Percentiles rank a stretch among this genome's conserved stretches.
phyloP scores from a whole-genome alignment of 345 rosid genomes.

The Brassica incana region DNA sequence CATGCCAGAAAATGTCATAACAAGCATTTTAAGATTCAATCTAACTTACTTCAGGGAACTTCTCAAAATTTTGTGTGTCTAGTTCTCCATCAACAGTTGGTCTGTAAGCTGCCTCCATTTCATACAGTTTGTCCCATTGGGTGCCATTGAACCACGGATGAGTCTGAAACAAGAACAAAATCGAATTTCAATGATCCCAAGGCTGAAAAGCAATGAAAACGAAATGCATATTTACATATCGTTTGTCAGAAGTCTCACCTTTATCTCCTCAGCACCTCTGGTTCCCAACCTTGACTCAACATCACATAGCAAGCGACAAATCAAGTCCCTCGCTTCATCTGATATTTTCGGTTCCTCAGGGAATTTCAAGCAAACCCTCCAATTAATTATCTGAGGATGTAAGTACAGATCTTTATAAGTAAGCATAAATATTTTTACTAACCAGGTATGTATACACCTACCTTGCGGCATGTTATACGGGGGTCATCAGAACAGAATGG shows the following conservation, averaged over 20 bases:
- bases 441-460: conserved; percentile 34
- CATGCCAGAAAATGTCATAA: background rate
- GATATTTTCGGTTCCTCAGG: conserved; percentile 93
- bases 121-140: conserved; percentile 86
- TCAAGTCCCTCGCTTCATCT: conserved; percentile 78
- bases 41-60: conserved; percentile 88
- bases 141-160: conserved; percentile 81
- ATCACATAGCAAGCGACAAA: conserved; percentile 86
- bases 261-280: conserved; percentile 83
- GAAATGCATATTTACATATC: background rate
- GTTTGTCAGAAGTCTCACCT: conserved; percentile 49
- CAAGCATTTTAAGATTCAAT: conserved; percentile 14
- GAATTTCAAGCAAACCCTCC: conserved; percentile 93
- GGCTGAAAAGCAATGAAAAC: background rate
- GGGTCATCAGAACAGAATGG: conserved; percentile 98
- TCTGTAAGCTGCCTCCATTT: conserved; percentile 80
- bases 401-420: conserved; percentile 34
- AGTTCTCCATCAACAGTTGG: conserved; percentile 85
- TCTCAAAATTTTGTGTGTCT: conserved; percentile 97
- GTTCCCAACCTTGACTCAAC: conserved; percentile 91
- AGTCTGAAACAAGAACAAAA: conserved; percentile 48
- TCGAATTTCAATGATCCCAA: background rate
- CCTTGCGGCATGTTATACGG: conserved; percentile 95
- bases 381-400: conserved; percentile 70
- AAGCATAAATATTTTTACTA: conserved; percentile 17